Evolutionary conservation across 768 basidiomycete genomes (phyloP).

Genomic region (Boletus coccyginus): DNA sequence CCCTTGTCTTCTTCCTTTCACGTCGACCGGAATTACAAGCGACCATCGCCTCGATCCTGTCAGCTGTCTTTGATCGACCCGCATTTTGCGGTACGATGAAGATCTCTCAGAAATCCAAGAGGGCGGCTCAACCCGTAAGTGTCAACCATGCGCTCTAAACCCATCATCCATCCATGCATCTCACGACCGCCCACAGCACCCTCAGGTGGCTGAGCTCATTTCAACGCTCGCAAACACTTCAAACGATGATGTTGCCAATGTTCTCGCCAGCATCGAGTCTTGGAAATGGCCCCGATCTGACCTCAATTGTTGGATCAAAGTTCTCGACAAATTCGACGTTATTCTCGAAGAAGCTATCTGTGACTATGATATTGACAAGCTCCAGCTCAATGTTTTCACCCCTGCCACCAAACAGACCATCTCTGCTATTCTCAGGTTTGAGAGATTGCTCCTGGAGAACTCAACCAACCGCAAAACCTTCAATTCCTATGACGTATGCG

Average conservation of each 20-base stretch:
- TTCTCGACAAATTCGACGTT: conserved; percentile 92
- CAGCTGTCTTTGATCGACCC: conserved; percentile 17
- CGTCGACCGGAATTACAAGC: conserved; percentile 5
- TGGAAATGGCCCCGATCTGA: conserved; percentile 98
- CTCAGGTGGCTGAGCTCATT: conserved; percentile 81
- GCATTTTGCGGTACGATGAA: conserved; percentile 71
- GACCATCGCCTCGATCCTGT: conserved; percentile 4
- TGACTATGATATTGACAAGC: conserved; percentile 82
- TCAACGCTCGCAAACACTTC: conserved; percentile 60
- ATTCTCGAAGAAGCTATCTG: conserved; percentile 80
- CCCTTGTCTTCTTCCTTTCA: conserved; percentile 13
- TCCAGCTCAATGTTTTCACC: conserved; percentile 79
- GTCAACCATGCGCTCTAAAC: neutral
- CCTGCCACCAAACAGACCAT: conserved; percentile 70
- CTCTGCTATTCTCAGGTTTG: conserved; percentile 82
- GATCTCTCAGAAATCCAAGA: conserved; percentile 85
- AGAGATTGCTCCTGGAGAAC: conserved; percentile 90
- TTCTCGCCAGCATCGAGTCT: conserved; percentile 64
- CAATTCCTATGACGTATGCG: conserved; percentile 91
- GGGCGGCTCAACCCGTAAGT: conserved; percentile 73
- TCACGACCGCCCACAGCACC: conserved; percentile 48
- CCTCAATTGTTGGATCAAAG: conserved; percentile 93
- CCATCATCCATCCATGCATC: conserved; percentile 3
- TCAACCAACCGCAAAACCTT: conserved; percentile 97
- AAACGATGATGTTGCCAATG: conserved; percentile 66